Conservation (phyloP, 257 asterid genomes). For the Salvia rosmarinus region DNA sequence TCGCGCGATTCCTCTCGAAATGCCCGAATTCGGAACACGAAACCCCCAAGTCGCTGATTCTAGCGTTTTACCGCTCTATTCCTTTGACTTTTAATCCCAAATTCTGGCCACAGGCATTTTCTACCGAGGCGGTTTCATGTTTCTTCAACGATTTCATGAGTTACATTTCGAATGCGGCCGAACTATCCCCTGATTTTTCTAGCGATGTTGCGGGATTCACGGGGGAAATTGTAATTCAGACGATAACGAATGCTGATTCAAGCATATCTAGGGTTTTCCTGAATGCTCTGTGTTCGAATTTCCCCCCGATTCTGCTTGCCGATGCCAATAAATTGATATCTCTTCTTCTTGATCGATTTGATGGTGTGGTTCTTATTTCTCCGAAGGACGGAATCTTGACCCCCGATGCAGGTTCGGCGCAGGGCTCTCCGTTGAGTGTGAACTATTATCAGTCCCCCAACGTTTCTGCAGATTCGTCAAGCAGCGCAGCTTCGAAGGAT, state of each 20-base stretch:
- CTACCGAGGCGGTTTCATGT: constrained; percentile 59
- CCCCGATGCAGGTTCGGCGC: constrained; percentile 54
- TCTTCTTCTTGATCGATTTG: constrained; percentile 68
- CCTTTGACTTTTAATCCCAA: constrained; percentile 60
- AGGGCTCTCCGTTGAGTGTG: constrained; percentile 62
- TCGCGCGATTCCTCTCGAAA: constrained; percentile 78
- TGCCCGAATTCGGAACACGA: constrained; percentile 62
- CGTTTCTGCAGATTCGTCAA: constrained; percentile 47
- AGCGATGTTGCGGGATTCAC: constrained; percentile 75
- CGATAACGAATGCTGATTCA: constrained; percentile 49
- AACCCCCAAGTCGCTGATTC: constrained; percentile 68
- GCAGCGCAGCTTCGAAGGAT: constrained; percentile 45
- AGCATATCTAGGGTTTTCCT: constrained; percentile 59
- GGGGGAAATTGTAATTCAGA: constrained; percentile 68
- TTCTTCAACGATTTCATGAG: constrained; percentile 64
- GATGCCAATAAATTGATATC: constrained; percentile 73
- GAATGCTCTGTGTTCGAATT: constrained; percentile 63
- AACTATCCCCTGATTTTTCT: constrained; percentile 61
- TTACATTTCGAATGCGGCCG: constrained; percentile 65
- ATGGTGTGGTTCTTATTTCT: constrained; percentile 55
- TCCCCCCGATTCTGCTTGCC: constrained; percentile 70
- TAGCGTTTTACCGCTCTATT: constrained; percentile 80
- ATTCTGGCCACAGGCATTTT: constrained; percentile 93
- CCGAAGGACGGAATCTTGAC: constrained; percentile 50
- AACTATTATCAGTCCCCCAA: constrained; percentile 56